These are phyloP conservation scores for Coemansia nantahalensis DNA, from an alignment of 192 early-diverging fungal species.

Conservation along the genomic window DNA sequence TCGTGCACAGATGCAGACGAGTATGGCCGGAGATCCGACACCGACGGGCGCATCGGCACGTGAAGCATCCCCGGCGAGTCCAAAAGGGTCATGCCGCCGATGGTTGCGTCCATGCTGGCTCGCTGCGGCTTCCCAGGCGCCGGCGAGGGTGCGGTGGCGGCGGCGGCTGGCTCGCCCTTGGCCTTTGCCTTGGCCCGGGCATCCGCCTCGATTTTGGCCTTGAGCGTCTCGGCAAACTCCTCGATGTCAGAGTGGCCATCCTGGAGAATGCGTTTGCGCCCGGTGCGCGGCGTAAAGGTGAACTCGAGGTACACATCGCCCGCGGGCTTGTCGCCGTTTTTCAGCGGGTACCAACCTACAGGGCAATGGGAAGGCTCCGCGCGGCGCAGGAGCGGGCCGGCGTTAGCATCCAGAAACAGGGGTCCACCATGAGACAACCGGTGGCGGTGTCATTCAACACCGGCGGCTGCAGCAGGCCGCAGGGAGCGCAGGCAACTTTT, in stretches of 20 bases:
- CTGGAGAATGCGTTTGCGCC: constrained; percentile 22
- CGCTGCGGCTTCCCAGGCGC: constrained; percentile 30
- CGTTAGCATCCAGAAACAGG: constrained; percentile 1
- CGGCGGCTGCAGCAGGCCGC: too few species aligned
- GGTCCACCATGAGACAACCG: too few species aligned
- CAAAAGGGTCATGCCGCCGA: constrained; percentile 1
- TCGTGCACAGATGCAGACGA: constrained; percentile 50
- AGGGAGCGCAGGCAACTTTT: too few species aligned
- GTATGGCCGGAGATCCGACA: constrained; percentile 48
- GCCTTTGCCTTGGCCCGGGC: constrained; percentile 20
- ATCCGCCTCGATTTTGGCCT: too few species aligned
- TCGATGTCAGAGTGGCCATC: constrained; percentile 12
- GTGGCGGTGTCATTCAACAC: too few species aligned
- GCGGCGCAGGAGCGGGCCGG: too few species aligned
- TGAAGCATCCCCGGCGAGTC: constrained; percentile 2
- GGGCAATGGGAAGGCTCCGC: too few species aligned
- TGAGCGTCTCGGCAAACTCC: too few species aligned
- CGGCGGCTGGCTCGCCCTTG: background rate
- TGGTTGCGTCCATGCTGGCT: background rate
- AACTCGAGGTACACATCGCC: constrained; percentile 52
- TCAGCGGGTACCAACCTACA: constrained; percentile 51
- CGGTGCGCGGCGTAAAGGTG: constrained; percentile 42
- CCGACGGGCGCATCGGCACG: constrained; percentile 29
- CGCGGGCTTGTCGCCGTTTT: constrained; percentile 37
- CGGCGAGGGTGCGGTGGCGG: constrained; percentile 20